Evolutionary conservation across 768 basidiomycete genomes (phyloP).

Genomic region (Crassisporium funariophilum): DNA sequence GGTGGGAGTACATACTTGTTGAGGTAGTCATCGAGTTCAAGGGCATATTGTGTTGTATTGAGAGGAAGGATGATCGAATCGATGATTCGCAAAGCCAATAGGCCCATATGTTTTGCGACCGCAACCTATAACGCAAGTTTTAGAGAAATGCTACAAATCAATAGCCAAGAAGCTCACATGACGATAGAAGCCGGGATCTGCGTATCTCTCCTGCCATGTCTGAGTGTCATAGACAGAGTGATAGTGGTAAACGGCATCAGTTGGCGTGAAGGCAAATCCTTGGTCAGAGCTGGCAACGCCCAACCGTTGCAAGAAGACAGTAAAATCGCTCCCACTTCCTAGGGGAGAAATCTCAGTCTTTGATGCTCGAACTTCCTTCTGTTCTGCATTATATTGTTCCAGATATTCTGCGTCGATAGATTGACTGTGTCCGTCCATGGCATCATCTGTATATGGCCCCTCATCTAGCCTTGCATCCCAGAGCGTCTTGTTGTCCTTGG

Average conservation of each 20-base stretch:
- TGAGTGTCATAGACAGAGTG: conserved; percentile 75
- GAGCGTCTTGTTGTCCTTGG: conserved; percentile 59
- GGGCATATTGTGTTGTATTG: conserved; percentile 76
- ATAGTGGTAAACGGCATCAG: conserved; percentile 76
- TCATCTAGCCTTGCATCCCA: conserved; percentile 76
- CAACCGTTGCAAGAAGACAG: conserved; percentile 83
- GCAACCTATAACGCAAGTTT: no score
- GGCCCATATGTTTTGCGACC: conserved; percentile 66
- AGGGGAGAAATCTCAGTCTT: conserved; percentile 56
- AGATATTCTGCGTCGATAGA: conserved; percentile 46
- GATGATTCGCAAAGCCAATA: conserved; percentile 60
- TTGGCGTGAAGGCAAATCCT: conserved; percentile 42
- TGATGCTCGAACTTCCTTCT: conserved; percentile 32
- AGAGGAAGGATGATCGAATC: conserved; percentile 70
- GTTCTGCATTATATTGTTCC: conserved; percentile 38
- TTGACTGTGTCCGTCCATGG: conserved; percentile 27
- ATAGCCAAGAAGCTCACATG: conserved; percentile 48
- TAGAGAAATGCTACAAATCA: background rate
- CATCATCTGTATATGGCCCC: conserved; percentile 47
- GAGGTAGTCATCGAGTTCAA: conserved; percentile 66
- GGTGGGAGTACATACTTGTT: conserved; percentile 44
- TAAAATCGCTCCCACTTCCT: conserved; percentile 91
- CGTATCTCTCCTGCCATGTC: conserved; percentile 73
- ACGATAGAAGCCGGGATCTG: conserved; percentile 73
- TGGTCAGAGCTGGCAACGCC: conserved; percentile 51